Base-by-base conservation (phyloP, 2,329 filamentous ascomycete species). In the Penicillium fuscoglaucum region DNA sequence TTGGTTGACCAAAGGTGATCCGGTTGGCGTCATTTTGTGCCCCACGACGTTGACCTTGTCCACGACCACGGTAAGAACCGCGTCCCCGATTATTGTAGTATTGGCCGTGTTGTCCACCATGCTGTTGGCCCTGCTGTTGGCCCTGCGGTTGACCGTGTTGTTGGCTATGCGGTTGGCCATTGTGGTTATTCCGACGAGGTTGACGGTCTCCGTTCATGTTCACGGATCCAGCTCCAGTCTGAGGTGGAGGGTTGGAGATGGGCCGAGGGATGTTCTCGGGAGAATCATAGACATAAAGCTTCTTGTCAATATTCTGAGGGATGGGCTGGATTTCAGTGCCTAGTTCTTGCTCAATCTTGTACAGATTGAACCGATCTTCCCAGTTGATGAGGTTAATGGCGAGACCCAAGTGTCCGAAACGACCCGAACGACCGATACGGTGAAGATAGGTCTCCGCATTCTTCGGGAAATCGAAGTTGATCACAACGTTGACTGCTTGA, bases 381-480 rank as follows among this genome's bases (percentile, higher is more conserved):
- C 95, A 99, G 77, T 96, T 98, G 83, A 99, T 99, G 74, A 99
- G 82, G 78, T 99, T 99, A 74, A 99, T 99, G 64, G 96, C 96
- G 66, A 99, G 82, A 84, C 95, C 95, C 72, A 98, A 84, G 79
- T 99, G 95, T 66, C 95, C 95, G 74, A 96, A 99, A 66, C 95
- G 91, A 66, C 95, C 95, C 52, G 95, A 99, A 73, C 95, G 91
- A 82, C 95, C 95, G 74, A 99, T 99, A 67, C 95, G 91, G 79
- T 99, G 95, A 58, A 99, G 87, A 74, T 99, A 99, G 0, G 95
- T 99, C 79, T 99, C 95, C 17, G 95, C 96, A 71, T 99, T 99
- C 82, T 99, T 99, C 55, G 95, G 95, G 76, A 99, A 99, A 72
- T 99, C 95, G 72, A 99, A 99, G 81, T 99, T 99, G 85, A 99